Base-by-base conservation (phyloP, 2,329 filamentous ascomycete species). In the Sarocladium kiliense region DNA sequence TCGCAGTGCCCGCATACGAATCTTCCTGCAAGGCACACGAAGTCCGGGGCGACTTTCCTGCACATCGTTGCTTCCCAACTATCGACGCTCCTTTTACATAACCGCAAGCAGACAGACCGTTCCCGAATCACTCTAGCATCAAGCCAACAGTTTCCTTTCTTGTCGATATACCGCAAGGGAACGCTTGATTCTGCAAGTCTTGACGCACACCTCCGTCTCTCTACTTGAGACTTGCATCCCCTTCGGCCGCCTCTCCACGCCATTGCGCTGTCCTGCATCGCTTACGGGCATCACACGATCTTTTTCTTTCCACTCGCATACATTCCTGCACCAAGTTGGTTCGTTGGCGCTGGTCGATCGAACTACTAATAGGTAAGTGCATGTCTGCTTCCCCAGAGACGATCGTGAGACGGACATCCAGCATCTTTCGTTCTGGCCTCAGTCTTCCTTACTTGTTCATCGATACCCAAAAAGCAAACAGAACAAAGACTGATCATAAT, bases 71-170 rank as follows among this genome's bases (percentile, higher is more conserved):
- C 27, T 32, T 41, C 34, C 50, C 50, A 53, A 53, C 50, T 53
- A 53, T 53, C 50, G 36, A 53, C 50, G 50, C 36, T 53, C 50
- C 32, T 53, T 53, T 53, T 41, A 41, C 50, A 39, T 53, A 41
- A 41, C 32, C 50, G 32, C 32, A 53, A 27, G 34, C 50, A 39
- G 50, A 39, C 32, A 41, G 50, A 12, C 50, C 50, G 50, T 53
- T 53, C 50, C 32, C 32, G 50, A 36, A 51, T 34, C 30, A 23
- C 23, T 51, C 47, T 51, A 51, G 47, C 44, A 51, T 51, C 47
- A 36, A 4, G 18, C 30, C 47, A 34, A 23, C 26, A 23, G n/a
- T 51, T 51, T 21, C 47, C 47, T 51, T 51, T 51, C 47, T 51
- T n/a, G 47, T 51, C 47, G 18, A 12, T 36, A 51, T 51, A 51